Conservation (phyloP, 768 basidiomycete species). For the Galerina sulciceps region DNA sequence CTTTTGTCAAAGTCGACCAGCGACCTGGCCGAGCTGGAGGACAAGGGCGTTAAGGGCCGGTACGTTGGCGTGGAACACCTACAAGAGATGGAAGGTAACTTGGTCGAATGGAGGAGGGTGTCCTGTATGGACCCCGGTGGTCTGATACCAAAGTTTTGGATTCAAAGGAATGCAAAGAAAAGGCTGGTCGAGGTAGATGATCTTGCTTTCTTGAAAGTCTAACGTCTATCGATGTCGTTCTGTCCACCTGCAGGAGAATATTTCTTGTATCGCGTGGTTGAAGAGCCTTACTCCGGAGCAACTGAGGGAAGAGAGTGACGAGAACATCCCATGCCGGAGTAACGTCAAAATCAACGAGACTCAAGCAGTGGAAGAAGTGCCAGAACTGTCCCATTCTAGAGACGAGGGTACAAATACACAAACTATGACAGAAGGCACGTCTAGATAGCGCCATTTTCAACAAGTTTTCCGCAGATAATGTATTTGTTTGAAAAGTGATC, state of each 20-base stretch:
- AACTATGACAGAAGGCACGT: constrained; percentile 9
- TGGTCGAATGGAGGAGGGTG: constrained; percentile 66
- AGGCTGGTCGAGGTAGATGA: constrained; percentile 52
- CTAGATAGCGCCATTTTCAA: constrained; percentile 72
- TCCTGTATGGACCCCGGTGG: constrained; percentile 62
- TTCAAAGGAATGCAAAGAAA: constrained; percentile 48
- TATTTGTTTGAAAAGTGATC: constrained; percentile 95
- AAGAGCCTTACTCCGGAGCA: constrained; percentile 6
- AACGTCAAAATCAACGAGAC: neutral
- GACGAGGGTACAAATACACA: constrained; percentile 19
- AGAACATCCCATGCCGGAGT: neutral
- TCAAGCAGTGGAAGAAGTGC: neutral
- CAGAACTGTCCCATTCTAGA: constrained; percentile 2
- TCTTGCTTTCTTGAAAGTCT: neutral
- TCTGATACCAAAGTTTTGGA: constrained; percentile 52
- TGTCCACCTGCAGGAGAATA: neutral
- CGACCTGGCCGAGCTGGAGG: constrained; percentile 55
- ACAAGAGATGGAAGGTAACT: constrained; percentile 51
- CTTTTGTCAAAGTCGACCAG: constrained; percentile 43
- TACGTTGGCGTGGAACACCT: constrained; percentile 61
- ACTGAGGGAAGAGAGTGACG: neutral
- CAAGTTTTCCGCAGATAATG: constrained; percentile 85
- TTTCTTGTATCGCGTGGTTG: constrained; percentile 16
- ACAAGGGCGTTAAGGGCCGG: constrained; percentile 56
- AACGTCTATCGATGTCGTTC: neutral